A percentile compares a stretch with the other conserved stretches of the same genome.
These are phyloP conservation scores for Exserohilum rostratum DNA, from an alignment of 2,329 filamentous ascomycete species.

Conservation along the genomic window DNA sequence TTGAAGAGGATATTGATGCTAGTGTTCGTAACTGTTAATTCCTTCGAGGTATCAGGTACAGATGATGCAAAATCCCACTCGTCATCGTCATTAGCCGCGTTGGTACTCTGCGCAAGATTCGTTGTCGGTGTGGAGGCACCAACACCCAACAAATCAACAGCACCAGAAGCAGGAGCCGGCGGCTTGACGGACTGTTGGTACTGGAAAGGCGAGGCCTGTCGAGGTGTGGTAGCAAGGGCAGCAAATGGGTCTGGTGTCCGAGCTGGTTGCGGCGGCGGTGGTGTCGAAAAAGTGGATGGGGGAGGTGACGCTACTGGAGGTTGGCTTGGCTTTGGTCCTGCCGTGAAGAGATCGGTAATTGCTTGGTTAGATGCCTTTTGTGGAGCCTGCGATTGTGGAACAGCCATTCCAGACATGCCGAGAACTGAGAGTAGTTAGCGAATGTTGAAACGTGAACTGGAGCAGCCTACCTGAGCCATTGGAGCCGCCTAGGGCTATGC, in stretches of 20 bases:
- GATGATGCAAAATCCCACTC: slow-evolving; percentile 95
- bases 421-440: slow-evolving; percentile 33
- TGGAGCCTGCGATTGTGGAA: slow-evolving; percentile 42
- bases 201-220: slow-evolving; percentile 58
- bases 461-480: slow-evolving; percentile 46
- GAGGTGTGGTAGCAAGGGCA: slow-evolving; percentile 59
- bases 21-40: slow-evolving; percentile 71
- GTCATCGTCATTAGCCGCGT: slow-evolving; percentile 80
- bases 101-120: slow-evolving; percentile 34
- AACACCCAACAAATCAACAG: slow-evolving; percentile 48
- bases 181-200: slow-evolving; percentile 54
- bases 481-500: slow-evolving; percentile 76
- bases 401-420: slow-evolving; percentile 41
- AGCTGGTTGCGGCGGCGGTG: slow-evolving; percentile 42
- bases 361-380: slow-evolving; percentile 56
- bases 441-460: neutral
- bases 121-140: slow-evolving; percentile 32
- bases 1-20: slow-evolving; percentile 75
- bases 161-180: slow-evolving; percentile 37
- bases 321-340: slow-evolving; percentile 50
- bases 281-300: slow-evolving; percentile 48
- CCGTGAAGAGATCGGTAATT: slow-evolving; percentile 64
- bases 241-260: slow-evolving; percentile 64
- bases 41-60: slow-evolving; percentile 73
- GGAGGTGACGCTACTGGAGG: slow-evolving; percentile 55